Percentiles rank a stretch among this genome's conserved stretches.
Evolutionary conservation across 169 alveolate species (phyloP).

Genomic region (Plasmodium inui): DNA sequence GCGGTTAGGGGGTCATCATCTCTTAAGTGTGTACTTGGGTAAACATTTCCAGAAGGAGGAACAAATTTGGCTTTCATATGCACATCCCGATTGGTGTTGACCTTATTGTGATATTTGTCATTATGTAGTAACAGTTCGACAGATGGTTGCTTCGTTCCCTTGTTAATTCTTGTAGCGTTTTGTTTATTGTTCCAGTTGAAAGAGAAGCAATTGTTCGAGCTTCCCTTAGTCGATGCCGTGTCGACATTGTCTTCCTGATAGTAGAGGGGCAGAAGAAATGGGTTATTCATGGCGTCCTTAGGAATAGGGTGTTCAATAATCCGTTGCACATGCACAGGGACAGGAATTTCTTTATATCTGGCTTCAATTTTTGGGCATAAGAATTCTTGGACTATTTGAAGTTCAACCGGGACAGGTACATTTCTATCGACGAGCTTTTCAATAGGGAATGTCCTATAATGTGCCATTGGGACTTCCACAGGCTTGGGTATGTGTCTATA

Average conservation of each 20-base stretch:
- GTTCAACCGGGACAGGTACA: conserved; percentile 94
- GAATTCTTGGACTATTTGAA: conserved; percentile 92
- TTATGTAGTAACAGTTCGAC: conserved; percentile 61
- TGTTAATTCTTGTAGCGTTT: conserved; percentile 1
- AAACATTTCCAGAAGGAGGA: not conserved
- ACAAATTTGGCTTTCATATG: not conserved
- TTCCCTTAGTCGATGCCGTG: not conserved
- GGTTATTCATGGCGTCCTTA: conserved; percentile 82
- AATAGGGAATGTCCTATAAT: conserved; percentile 92
- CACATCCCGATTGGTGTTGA: not conserved
- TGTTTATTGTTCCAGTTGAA: conserved; percentile 27
- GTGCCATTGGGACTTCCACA: conserved; percentile 94
- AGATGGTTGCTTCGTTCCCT: conserved; percentile 1
- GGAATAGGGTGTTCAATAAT: conserved; percentile 93
- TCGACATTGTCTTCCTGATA: conserved; percentile 54
- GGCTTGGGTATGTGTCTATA: conserved; percentile 95
- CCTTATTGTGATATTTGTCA: conserved; percentile 12
- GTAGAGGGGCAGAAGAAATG: conserved; percentile 40
- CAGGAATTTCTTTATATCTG: conserved; percentile 92
- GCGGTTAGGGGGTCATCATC: not conserved
- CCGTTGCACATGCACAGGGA: conserved; percentile 93
- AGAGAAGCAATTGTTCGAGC: conserved; percentile 20
- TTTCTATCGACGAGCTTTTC: conserved; percentile 91
- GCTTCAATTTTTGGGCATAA: conserved; percentile 91
- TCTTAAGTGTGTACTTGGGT: not conserved